Evolutionary conservation across 176 grass and related monocot genomes (phyloP).

Genomic region (Thinopyrum elongatum): DNA sequence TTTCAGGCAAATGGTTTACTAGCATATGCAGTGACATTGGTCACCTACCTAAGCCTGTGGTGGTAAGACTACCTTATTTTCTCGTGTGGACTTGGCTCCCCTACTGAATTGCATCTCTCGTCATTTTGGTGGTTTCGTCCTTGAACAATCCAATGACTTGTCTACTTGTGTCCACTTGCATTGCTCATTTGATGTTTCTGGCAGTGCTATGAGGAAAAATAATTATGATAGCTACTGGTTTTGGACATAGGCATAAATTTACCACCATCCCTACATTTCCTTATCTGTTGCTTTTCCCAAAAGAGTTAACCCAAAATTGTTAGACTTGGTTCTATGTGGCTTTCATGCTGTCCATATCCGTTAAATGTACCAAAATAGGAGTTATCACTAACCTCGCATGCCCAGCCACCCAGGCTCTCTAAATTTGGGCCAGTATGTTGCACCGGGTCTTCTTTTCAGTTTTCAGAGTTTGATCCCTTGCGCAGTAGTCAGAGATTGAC

Average conservation of each 20-base stretch:
- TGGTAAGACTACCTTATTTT: conserved; percentile 61
- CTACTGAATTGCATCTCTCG: background rate
- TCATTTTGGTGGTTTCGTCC: background rate
- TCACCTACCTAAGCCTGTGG: conserved; percentile 84
- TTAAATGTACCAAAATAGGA: background rate
- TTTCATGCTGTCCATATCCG: background rate
- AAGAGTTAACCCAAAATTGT: background rate
- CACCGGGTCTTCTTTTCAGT: background rate
- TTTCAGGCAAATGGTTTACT: conserved; percentile 91
- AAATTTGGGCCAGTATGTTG: background rate
- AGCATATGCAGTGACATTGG: conserved; percentile 93
- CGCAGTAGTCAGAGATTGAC: background rate
- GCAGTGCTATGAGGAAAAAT: background rate
- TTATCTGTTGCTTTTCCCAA: background rate
- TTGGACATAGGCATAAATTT: no score
- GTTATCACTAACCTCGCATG: background rate
- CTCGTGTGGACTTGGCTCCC: background rate
- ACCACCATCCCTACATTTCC: no score
- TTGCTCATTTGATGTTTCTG: background rate
- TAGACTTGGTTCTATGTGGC: background rate
- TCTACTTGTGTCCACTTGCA: background rate
- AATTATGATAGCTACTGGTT: no score
- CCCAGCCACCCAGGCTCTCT: background rate
- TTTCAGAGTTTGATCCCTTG: background rate
- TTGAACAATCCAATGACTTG: background rate